Evolutionary conservation across 1,284 basidiomycete genomes (phyloP).

Genomic region (Phellinidium pouzarii): DNA sequence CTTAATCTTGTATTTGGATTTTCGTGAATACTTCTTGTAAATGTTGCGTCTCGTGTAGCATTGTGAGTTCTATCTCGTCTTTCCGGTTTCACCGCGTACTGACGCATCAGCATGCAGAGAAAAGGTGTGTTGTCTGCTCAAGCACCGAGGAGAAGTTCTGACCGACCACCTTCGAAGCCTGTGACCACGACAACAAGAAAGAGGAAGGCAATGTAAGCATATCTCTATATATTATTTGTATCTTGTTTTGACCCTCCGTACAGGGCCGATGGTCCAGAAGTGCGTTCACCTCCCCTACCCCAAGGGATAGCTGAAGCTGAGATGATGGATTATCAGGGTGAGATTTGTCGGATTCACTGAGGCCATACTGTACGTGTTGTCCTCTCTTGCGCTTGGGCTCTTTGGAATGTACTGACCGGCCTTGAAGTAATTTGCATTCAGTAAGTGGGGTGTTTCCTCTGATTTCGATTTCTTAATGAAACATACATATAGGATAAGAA

Average conservation of each 20-base stretch:
- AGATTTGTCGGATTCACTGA: neutral
- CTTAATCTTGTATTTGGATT: neutral
- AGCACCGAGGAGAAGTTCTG: neutral
- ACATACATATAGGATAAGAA: constrained; percentile 1
- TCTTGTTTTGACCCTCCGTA: neutral
- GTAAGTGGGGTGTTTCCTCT: neutral
- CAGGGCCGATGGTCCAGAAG: constrained; percentile 10
- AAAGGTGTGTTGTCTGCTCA: neutral
- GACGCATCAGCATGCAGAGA: constrained; percentile 6
- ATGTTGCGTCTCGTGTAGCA: neutral
- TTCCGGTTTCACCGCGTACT: neutral
- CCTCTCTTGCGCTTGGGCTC: neutral
- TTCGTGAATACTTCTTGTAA: too few relatives aligned
- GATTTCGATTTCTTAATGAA: neutral
- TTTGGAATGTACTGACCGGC: neutral
- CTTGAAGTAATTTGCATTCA: constrained; percentile 10
- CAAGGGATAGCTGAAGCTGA: neutral
- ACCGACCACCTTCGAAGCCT: neutral
- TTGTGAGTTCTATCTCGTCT: neutral
- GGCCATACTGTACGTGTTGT: neutral
- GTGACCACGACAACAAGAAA: neutral
- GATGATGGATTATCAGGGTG: neutral
- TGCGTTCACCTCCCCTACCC: neutral
- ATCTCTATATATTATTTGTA: neutral
- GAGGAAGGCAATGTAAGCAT: constrained; percentile 9